Evolutionary conservation across 2,329 filamentous ascomycete species (phyloP).

Genomic region (Epichloe glyceriae): DNA sequence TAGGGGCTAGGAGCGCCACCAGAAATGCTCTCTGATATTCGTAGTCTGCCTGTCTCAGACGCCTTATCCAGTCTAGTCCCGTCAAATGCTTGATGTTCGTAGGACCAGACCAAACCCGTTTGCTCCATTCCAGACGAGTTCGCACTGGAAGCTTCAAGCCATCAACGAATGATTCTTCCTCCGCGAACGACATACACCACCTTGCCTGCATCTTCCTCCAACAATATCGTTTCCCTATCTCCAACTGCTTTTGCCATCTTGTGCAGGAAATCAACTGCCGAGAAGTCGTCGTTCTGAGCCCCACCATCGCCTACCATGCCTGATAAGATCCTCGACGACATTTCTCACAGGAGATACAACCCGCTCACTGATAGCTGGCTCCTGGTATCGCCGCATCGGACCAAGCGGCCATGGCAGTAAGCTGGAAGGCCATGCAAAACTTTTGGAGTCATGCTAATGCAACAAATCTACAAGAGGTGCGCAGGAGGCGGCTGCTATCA

Average conservation of each 20-base stretch:
- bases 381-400: conserved; percentile 88
- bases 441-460: not conserved
- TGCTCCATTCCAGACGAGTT: not conserved
- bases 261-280: not conserved
- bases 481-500: conserved; percentile 59
- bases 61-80: too few species aligned
- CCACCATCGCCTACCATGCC: conserved; percentile 38
- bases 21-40: not conserved
- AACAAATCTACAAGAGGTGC: conserved; percentile 47
- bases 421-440: conserved; percentile 19
- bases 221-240: not conserved
- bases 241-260: not conserved
- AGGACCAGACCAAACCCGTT: not conserved
- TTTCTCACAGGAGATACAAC: conserved; percentile 91
- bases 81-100: too few species aligned
- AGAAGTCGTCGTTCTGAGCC: not conserved
- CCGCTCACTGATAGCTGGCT: conserved; percentile 82
- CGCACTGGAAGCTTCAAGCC: not conserved
- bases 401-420: conserved; percentile 96
- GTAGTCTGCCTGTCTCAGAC: too few species aligned
- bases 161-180: too few species aligned
- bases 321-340: conserved; percentile 76
- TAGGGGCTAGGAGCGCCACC: conserved; percentile 2
- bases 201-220: too few species aligned
- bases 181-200: too few species aligned